phyloP scores from a whole-genome alignment of 176 grass and related monocot genomes.

The Aegilops tauschii region DNA sequence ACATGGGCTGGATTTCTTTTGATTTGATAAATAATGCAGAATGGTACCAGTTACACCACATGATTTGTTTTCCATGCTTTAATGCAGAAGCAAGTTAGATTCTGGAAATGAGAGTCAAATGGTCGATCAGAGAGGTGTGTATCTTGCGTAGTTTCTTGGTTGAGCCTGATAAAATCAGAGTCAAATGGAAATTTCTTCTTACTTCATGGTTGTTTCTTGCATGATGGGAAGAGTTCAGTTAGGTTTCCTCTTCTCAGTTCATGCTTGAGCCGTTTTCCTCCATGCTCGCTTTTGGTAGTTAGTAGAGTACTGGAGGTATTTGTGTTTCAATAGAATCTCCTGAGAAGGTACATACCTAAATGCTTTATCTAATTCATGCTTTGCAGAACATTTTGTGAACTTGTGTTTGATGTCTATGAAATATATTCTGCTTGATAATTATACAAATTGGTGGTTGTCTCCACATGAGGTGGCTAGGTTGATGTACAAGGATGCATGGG shows the following conservation, averaged over 20 bases:
- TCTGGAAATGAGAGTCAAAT: conserved; percentile 47
- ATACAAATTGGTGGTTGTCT: not conserved
- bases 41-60: not conserved
- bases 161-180: too few relatives aligned
- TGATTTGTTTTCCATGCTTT: not conserved
- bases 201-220: too few relatives aligned
- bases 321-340: conserved; percentile 12
- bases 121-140: too few relatives aligned
- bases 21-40: not conserved
- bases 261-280: not conserved
- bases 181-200: too few relatives aligned
- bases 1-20: not conserved
- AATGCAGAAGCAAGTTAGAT: conserved; percentile 32
- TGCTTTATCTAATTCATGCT: conserved; percentile 8
- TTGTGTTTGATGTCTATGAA: conserved; percentile 4
- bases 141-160: too few relatives aligned
- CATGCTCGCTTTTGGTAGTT: conserved; percentile 6
- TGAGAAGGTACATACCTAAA: conserved; percentile 21
- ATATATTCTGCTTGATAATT: too few relatives aligned
- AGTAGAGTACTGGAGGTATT: not conserved
- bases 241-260: conserved; percentile 3
- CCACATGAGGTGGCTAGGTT: not conserved
- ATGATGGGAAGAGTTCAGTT: too few relatives aligned
- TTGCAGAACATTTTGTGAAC: not conserved
- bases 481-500: not conserved